Evolutionary conservation across 306 rosid species (phyloP), one percentile per base, ranked within the genome.

Genomic region (Cucumis hystrix): DNA sequence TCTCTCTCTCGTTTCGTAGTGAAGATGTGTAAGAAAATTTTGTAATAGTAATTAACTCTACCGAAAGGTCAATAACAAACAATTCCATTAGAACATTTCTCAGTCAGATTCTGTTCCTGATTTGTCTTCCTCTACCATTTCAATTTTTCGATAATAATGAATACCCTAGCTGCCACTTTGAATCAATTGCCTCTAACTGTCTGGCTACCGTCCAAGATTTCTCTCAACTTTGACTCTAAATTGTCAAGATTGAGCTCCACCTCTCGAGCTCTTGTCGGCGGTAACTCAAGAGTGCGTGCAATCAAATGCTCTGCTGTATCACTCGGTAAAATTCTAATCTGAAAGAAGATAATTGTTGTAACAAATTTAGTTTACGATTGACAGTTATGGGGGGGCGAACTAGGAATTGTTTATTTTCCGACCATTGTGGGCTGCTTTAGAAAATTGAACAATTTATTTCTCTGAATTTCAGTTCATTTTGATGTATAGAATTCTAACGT

Each of bases 241-340:
- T 49, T 15, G 5, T 41, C 83, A 7, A 52, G 73, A 17, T 59
- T 79, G 55, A 10, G 70, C 56, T 65, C 62, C 9, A 84, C 59
- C 55, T 82, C 84, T 52, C 74, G 79, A 6, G 15, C 83, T 20
- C 14, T 81, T 1, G 28, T 76, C 16, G 59, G 81, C 65, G 21
- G 60, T 81, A 37, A 33, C 75, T 47, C 82, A 52, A 80, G 79
- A 41, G 60, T 47, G 78, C 79, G 78, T 70, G 63, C 85, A 20
- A 35, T 88, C 66, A 79, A 79, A 85, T 91, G 96, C 90, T 78
- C 87, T 12, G 86, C 83, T 75, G 45, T 75, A 11, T 73, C 87
- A 10, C 23, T 76, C 20, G 96, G 97, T 93, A 64, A 52, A 71
- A 47, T 78, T 51, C 66, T 61, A 10, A 17, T 39, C 39, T 55